A percentile compares a stretch with the other conserved stretches of the same genome.
Conservation (phyloP, 2,329 filamentous ascomycete species). For the Arthroderma uncinatum region DNA sequence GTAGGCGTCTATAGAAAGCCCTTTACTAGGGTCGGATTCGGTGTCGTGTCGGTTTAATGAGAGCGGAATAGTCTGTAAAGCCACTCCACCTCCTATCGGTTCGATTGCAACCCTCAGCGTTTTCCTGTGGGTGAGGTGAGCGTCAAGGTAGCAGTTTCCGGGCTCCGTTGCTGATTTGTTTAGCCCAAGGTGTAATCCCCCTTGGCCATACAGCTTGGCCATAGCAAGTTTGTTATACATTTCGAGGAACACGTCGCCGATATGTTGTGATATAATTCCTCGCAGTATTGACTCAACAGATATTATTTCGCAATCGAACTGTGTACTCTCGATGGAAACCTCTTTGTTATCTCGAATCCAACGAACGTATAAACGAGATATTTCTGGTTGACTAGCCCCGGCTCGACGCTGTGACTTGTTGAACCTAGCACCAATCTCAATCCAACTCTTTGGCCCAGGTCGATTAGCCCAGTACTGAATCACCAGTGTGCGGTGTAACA, state of each 20-base stretch:
- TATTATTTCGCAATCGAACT: constrained; percentile 54
- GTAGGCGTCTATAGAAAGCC: constrained; percentile 29
- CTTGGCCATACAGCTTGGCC: constrained; percentile 50
- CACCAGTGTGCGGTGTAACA: constrained; percentile 67
- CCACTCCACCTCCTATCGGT: constrained; percentile 64
- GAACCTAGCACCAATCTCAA: constrained; percentile 72
- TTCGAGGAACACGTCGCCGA: constrained; percentile 57
- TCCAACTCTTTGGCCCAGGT: constrained; percentile 69
- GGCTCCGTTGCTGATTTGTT: constrained; percentile 51
- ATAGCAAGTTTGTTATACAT: constrained; percentile 51
- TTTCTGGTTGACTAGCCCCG: constrained; percentile 20
- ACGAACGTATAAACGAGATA: constrained; percentile 39
- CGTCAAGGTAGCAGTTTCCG: constrained; percentile 53
- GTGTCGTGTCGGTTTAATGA: constrained; percentile 49
- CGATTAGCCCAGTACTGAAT: constrained; percentile 82
- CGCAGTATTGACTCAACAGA: constrained; percentile 66
- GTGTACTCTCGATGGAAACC: constrained; percentile 55
- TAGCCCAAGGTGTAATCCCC: constrained; percentile 49
- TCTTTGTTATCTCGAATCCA: constrained; percentile 82
- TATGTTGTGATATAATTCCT: constrained; percentile 63
- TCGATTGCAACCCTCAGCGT: constrained; percentile 57
- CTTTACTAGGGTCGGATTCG: constrained; percentile 50
- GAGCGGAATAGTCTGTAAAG: constrained; percentile 54
- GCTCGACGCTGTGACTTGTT: constrained; percentile 35
- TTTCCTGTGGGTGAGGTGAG: constrained; percentile 57